Percentiles rank a stretch among this genome's conserved stretches.
These are phyloP conservation scores for Eucalyptus melliodora DNA, from an alignment of 345 rosid species.

Conservation along the genomic window DNA sequence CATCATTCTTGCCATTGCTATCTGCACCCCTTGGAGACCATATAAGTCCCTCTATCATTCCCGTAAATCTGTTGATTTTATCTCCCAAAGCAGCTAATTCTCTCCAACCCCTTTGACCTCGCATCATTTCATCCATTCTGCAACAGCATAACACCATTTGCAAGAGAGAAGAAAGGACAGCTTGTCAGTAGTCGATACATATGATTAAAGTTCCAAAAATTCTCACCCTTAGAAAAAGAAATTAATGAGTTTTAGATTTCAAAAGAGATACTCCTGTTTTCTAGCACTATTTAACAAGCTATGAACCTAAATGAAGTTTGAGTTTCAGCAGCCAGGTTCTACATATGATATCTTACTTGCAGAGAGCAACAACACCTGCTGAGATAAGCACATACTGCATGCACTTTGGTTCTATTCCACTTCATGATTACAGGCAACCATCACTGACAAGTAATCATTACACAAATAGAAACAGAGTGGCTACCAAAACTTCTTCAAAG, in stretches of 20 bases:
- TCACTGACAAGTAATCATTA: neutral
- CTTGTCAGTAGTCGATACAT: neutral
- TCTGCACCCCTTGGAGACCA: constrained; percentile 85
- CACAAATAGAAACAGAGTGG: neutral
- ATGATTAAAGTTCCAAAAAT: neutral
- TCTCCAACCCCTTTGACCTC: constrained; percentile 94
- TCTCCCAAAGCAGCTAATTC: constrained; percentile 82
- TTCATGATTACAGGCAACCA: neutral
- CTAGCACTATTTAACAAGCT: neutral
- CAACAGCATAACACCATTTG: neutral
- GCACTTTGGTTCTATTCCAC: neutral
- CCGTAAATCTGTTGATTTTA: constrained; percentile 69
- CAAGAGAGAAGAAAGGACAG: neutral
- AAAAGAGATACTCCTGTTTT: neutral
- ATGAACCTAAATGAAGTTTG: neutral
- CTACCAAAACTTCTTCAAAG: neutral
- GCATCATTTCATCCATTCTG: constrained; percentile 99
- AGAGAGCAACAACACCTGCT: neutral
- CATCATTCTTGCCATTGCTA: constrained; percentile 16
- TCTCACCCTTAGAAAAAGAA: neutral
- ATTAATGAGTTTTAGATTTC: neutral
- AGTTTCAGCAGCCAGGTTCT: neutral
- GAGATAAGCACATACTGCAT: neutral
- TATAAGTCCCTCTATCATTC: constrained; percentile 90
- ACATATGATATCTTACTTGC: neutral